phyloP scores from a whole-genome alignment of 116 monocot genomes.

The Papilionanthe hybrid region DNA sequence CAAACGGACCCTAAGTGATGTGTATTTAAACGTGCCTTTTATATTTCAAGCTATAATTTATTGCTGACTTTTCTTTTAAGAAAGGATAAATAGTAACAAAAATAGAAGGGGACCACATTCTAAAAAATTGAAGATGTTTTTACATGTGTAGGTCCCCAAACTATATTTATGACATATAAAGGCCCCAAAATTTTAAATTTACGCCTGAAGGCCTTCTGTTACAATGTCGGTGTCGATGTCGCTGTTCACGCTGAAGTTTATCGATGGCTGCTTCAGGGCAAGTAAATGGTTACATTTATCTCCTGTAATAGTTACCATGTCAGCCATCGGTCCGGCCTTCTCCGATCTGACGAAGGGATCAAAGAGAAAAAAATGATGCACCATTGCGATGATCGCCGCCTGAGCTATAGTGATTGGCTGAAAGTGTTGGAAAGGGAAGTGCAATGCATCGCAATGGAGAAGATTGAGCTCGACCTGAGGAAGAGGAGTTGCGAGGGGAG shows the following conservation, averaged over 20 bases:
- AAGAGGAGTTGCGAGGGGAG: not conserved
- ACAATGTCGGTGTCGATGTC: conserved; percentile 21
- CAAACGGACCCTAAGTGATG: too few relatives aligned
- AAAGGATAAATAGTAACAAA: too few relatives aligned
- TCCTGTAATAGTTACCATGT: not conserved
- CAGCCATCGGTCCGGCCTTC: not conserved
- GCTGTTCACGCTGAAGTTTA: conserved; percentile 17
- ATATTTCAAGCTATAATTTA: too few relatives aligned
- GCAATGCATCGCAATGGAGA: conserved; percentile 8
- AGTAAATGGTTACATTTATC: not conserved
- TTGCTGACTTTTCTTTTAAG: too few relatives aligned
- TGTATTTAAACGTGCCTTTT: too few relatives aligned
- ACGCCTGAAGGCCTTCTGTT: too few relatives aligned
- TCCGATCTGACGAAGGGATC: conserved; percentile 18
- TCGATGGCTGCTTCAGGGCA: conserved; percentile 1
- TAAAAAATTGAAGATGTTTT: too few relatives aligned
- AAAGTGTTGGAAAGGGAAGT: conserved; percentile 23
- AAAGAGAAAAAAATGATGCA: conserved; percentile 26
- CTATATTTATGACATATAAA: too few relatives aligned
- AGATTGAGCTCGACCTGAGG: conserved; percentile 19
- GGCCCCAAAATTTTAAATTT: too few relatives aligned
- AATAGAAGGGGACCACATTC: too few relatives aligned
- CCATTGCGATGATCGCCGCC: not conserved
- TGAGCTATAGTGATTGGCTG: not conserved
- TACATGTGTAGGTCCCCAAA: too few relatives aligned